A percentile compares a stretch with the other conserved stretches of the same genome.
phyloP scores from a whole-genome alignment of 306 rosid species.

The Ceratonia siliqua region DNA sequence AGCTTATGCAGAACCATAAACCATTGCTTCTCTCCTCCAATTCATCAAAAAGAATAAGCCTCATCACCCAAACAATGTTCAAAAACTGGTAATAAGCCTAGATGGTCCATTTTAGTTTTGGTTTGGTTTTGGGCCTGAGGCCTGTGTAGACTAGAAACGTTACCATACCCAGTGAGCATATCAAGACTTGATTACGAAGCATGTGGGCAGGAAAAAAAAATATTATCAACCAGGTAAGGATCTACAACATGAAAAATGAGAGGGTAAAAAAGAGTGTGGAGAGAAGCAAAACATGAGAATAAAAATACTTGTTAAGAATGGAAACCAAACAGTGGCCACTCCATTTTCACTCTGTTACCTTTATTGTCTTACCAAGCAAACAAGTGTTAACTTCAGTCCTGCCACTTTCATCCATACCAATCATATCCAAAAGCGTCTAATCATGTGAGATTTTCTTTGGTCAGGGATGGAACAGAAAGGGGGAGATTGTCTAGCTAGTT shows the following conservation, averaged over 20 bases:
- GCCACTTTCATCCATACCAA: background rate
- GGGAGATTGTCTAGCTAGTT: too few species aligned
- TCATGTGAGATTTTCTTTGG: too few species aligned
- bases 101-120: background rate
- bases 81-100: background rate
- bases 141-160: background rate
- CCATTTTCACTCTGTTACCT: background rate
- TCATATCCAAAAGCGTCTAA: too few species aligned
- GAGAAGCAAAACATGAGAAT: background rate
- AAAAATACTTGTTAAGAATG: background rate
- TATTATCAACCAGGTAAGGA: background rate
- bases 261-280: background rate
- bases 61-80: background rate
- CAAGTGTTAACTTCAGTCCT: background rate
- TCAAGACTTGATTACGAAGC: background rate
- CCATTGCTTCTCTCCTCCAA: background rate
- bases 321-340: background rate
- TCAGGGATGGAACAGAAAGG: too few species aligned
- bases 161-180: background rate
- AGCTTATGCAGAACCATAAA: conserved; percentile 15
- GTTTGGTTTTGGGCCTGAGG: background rate
- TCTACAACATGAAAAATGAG: background rate
- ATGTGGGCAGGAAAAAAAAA: background rate
- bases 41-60: conserved; percentile 1
- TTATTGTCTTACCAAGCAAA: background rate